phyloP scores from a whole-genome alignment of 140 eudicot genomes.

The Oenanthe javanica region DNA sequence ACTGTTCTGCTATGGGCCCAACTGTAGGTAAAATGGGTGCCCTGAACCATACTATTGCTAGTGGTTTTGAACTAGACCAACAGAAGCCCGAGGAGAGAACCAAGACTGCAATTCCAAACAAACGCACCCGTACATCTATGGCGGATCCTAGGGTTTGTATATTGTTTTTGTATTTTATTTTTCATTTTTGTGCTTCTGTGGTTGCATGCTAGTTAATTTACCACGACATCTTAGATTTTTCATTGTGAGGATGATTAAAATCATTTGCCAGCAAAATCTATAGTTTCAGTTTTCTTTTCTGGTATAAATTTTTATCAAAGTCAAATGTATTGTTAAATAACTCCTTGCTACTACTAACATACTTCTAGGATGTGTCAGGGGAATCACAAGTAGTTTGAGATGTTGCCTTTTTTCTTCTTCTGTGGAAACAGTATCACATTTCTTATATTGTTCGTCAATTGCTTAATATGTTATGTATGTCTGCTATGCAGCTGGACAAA shows the following conservation, averaged over 20 bases:
- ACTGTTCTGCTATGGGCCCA: conserved; percentile 39
- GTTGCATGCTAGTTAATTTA: conserved; percentile 16
- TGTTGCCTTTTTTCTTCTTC: not conserved
- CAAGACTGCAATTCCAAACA: conserved; percentile 54
- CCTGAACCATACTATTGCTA: conserved; percentile 36
- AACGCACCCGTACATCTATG: conserved; percentile 86
- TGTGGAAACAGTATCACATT: not conserved
- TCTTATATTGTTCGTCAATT: not conserved
- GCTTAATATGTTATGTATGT: not conserved
- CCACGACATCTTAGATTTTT: not conserved
- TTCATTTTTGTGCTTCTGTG: not conserved
- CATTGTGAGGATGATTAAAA: not conserved
- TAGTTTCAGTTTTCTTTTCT: not conserved
- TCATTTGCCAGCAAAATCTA: not conserved
- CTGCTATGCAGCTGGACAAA: not conserved
- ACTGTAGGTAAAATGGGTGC: conserved; percentile 47
- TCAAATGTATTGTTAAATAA: not conserved
- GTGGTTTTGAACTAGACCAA: conserved; percentile 55
- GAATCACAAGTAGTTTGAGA: not conserved
- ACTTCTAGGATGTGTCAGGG: not conserved
- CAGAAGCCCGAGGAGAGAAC: conserved; percentile 69
- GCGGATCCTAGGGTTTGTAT: conserved; percentile 66
- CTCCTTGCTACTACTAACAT: not conserved
- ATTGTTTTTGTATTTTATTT: not conserved
- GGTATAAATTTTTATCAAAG: too few relatives aligned